Evolutionary conservation across 129 eudicot species (phyloP).

Genomic region (Apium graveolens): DNA sequence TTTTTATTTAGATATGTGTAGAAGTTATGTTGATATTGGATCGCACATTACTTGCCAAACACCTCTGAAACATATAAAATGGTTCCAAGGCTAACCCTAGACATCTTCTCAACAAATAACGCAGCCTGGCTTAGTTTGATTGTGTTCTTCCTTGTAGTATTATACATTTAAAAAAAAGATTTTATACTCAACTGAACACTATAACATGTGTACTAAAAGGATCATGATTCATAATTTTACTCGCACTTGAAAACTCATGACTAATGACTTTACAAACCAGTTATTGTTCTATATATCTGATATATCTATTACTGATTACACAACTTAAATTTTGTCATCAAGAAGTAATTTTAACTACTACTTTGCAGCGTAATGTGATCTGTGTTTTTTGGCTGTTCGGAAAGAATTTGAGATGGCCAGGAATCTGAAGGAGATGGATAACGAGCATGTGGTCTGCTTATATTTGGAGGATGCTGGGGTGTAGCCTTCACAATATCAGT

Average conservation of each 20-base stretch:
- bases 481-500: constrained; percentile 19
- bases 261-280: background rate
- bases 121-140: background rate
- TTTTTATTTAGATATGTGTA: too few relatives aligned
- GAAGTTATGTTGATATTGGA: too few relatives aligned
- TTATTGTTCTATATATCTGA: background rate
- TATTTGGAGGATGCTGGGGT: constrained; percentile 26
- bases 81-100: too few relatives aligned
- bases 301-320: background rate
- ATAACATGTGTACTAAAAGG: too few relatives aligned
- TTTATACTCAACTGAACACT: too few relatives aligned
- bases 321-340: background rate
- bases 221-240: too few relatives aligned
- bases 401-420: constrained; percentile 67
- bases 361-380: background rate
- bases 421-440: constrained; percentile 72
- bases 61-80: too few relatives aligned
- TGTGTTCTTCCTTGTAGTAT: background rate
- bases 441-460: constrained; percentile 75
- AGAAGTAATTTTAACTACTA: background rate
- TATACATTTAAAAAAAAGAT: too few relatives aligned
- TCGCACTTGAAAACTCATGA: too few relatives aligned
- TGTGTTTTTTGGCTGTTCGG: constrained; percentile 25
- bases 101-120: too few relatives aligned
- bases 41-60: too few relatives aligned